Base-by-base conservation (phyloP, 192 early-diverging fungal genomes). In the Coemansia sp. region DNA sequence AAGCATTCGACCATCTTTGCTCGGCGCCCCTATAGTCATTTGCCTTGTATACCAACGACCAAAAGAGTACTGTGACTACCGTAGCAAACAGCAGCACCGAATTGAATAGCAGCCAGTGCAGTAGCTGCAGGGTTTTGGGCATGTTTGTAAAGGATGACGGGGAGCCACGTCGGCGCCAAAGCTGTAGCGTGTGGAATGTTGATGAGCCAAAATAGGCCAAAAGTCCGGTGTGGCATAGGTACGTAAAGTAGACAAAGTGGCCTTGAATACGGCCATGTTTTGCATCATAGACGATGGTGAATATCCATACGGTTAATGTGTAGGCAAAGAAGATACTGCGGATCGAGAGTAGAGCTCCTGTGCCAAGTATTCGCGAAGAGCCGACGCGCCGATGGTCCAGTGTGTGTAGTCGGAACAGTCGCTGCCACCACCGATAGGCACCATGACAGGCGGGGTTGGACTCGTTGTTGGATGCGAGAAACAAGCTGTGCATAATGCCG, bases 61-160 rank as follows among this genome's bases (percentile, higher is more conserved):
- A 83, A 39, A 71, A 83, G 54, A 83, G 12, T 0, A 60, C 41
- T 1, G 71, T 71, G 4, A 83, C 75, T 2, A 77, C 42, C 3
- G 65, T 59, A 7, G 80, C 65, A 61, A 60, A 83, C 45, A 74
- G 25, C 43, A 77, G 15, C 4, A 63, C 71, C 5, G 75, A 74
- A 22, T 67, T 71, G n/a, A 67, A 83, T 24, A 83, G 40, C 27
- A 83, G 64, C 75, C 80, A 83, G 46, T 83, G 80, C 39, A 77
- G 49, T 17, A 83, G 65, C 67, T 71, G 80, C 12, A 83, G 45
- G 5, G 59, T 59, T 7, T 25, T 56, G 9, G 71, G 64, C 68
- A 83, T 73, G 8, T 12, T 6, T 6, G 29, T 14, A 35, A 83
- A 83, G 17, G 57, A 63, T 11, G 45, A 12, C 17, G 57, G 57